Conservation (phyloP, 352 stramenopile species). For the Globisporangium cystogenes region DNA sequence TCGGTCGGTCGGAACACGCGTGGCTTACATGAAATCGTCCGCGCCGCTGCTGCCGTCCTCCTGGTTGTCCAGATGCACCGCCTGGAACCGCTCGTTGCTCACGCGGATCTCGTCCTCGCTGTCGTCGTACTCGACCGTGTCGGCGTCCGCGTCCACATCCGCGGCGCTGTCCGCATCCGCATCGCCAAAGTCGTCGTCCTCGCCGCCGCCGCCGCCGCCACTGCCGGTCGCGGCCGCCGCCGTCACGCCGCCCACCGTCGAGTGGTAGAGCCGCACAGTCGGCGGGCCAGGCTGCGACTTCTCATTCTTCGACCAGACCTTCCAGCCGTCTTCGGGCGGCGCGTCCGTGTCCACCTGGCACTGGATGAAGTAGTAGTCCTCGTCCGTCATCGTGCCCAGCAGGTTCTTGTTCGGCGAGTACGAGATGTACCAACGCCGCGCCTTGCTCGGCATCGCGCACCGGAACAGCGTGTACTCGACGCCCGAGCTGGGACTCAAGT, state of each 20-base stretch:
- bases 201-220: neutral
- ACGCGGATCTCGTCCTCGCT: conserved; percentile 88
- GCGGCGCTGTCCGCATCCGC: conserved; percentile 60
- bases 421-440: conserved; percentile 98
- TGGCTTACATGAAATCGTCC: conserved; percentile 72
- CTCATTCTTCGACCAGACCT: conserved; percentile 86
- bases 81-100: conserved; percentile 88
- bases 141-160: conserved; percentile 62
- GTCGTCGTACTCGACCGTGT: conserved; percentile 87
- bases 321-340: conserved; percentile 76
- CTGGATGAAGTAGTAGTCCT: conserved; percentile 85
- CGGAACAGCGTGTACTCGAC: conserved; percentile 94
- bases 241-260: conserved; percentile 31
- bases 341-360: conserved; percentile 77
- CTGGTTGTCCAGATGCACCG: conserved; percentile 83
- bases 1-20: neutral
- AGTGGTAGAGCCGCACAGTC: conserved; percentile 65
- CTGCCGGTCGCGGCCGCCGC: conserved; percentile 5
- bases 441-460: conserved; percentile 97
- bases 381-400: conserved; percentile 80
- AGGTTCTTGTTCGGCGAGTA: conserved; percentile 90
- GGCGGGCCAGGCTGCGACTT: conserved; percentile 57
- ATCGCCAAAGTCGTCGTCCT: conserved; percentile 5
- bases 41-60: conserved; percentile 61
- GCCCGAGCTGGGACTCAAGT: conserved; percentile 33